phyloP scores from a whole-genome alignment of 2,329 filamentous ascomycete species.

The Fusarium acutatum region DNA sequence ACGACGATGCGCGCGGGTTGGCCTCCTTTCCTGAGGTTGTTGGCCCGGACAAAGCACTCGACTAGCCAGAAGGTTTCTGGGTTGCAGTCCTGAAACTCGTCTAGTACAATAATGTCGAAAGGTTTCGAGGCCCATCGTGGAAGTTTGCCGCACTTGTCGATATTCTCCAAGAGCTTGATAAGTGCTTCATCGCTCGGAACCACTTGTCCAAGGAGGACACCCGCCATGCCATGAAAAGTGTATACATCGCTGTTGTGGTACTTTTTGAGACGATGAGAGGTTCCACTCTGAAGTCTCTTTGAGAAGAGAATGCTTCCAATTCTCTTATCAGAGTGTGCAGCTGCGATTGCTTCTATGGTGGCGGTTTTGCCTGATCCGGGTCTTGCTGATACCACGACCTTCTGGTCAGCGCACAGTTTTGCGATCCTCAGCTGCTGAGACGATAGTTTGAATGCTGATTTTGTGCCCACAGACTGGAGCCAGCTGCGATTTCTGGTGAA shows the following conservation, averaged over 20 bases:
- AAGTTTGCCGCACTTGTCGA: not conserved
- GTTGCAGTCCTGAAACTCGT: slow-evolving; percentile 47
- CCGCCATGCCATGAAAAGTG: slow-evolving; percentile 42
- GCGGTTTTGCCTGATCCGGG: slow-evolving; percentile 47
- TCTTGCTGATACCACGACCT: slow-evolving; percentile 45
- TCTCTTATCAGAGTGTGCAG: slow-evolving; percentile 28
- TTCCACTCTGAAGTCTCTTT: slow-evolving; percentile 40
- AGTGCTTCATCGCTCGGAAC: slow-evolving; percentile 32
- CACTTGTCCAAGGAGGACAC: slow-evolving; percentile 24
- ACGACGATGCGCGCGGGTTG: slow-evolving; percentile 36
- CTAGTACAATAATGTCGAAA: slow-evolving; percentile 45
- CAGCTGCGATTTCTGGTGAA: not conserved
- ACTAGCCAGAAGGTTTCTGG: slow-evolving; percentile 40
- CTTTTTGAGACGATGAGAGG: slow-evolving; percentile 28
- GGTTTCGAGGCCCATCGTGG: slow-evolving; percentile 34
- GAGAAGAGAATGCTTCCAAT: slow-evolving; percentile 42
- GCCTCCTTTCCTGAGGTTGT: slow-evolving; percentile 20
- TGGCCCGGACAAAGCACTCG: slow-evolving; percentile 36
- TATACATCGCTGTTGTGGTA: slow-evolving; percentile 31
- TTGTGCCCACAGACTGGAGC: not conserved
- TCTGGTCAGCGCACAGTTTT: slow-evolving; percentile 31
- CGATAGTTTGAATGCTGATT: slow-evolving; percentile 30
- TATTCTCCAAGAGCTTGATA: not conserved
- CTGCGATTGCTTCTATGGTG: slow-evolving; percentile 43
- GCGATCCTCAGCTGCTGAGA: slow-evolving; percentile 39